Evolutionary conservation across 2,329 filamentous ascomycete genomes (phyloP).

Genomic region (Pseudogymnoascus verrucosus): DNA sequence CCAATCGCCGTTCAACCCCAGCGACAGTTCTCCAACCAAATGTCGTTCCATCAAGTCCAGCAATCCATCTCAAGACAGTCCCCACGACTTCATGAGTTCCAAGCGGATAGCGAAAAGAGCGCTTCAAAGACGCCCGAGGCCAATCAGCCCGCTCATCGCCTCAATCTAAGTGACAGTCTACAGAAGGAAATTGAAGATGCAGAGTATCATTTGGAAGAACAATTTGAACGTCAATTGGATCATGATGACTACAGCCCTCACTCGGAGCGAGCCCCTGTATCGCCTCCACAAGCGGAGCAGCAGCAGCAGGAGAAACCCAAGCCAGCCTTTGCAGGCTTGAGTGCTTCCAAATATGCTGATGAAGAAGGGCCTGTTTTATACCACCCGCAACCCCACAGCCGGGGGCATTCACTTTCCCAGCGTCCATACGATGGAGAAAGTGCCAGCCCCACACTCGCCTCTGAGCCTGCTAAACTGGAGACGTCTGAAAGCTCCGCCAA

Average conservation of each 20-base stretch:
- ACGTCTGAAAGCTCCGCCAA: constrained; percentile 65
- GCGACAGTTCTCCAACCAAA: constrained; percentile 48
- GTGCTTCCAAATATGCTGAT: constrained; percentile 40
- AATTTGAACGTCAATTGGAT: constrained; percentile 69
- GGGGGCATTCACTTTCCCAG: constrained; percentile 63
- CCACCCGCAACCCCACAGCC: constrained; percentile 66
- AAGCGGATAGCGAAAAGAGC: constrained; percentile 58
- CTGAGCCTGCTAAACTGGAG: constrained; percentile 33
- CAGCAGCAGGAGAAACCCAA: constrained; percentile 15
- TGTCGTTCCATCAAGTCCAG: constrained; percentile 31
- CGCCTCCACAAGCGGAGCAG: constrained; percentile 15
- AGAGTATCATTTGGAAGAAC: constrained; percentile 76
- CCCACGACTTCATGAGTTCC: constrained; percentile 60
- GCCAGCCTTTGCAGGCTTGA: constrained; percentile 18
- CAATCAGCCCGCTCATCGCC: constrained; percentile 48
- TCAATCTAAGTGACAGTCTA: constrained; percentile 69
- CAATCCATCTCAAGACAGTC: constrained; percentile 39
- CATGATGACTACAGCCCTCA: constrained; percentile 70
- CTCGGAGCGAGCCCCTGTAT: constrained; percentile 24
- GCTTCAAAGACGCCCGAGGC: constrained; percentile 49
- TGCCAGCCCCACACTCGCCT: constrained; percentile 30
- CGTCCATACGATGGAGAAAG: constrained; percentile 54
- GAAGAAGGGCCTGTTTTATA: constrained; percentile 53
- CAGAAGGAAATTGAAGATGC: constrained; percentile 81
- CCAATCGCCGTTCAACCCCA: constrained; percentile 31